phyloP scores from a whole-genome alignment of 1,284 basidiomycete species.

The Sanghuangporus weigelae region DNA sequence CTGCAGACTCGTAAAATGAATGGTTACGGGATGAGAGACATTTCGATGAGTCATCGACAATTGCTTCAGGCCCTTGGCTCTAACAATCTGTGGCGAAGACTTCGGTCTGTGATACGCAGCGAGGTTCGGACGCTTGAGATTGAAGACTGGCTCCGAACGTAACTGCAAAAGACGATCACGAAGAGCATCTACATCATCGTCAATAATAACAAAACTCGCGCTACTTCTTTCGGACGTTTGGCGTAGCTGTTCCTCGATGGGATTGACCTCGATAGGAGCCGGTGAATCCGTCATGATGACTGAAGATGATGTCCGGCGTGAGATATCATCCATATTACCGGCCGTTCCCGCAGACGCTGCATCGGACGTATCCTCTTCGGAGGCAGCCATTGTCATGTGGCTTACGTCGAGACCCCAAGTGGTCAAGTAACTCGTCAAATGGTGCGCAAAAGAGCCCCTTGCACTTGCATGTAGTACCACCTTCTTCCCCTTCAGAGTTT shows the following conservation, averaged over 20 bases:
- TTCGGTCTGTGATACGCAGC: conserved; percentile 63
- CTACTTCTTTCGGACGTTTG: background rate
- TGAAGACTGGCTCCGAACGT: conserved; percentile 49
- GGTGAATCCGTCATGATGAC: conserved; percentile 16
- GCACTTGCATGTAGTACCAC: conserved; percentile 79
- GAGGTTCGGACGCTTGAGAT: conserved; percentile 70
- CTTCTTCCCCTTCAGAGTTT: conserved; percentile 75
- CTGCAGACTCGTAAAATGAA: conserved; percentile 86
- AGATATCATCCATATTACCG: conserved; percentile 12
- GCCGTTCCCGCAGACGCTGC: conserved; percentile 1
- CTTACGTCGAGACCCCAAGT: conserved; percentile 91
- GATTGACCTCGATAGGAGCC: conserved; percentile 8
- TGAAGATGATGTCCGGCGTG: conserved; percentile 10
- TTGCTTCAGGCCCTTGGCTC: conserved; percentile 38
- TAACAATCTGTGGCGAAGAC: conserved; percentile 71
- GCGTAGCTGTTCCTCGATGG: conserved; percentile 10
- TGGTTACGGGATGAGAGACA: conserved; percentile 49
- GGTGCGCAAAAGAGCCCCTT: conserved; percentile 81
- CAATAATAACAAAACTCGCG: conserved; percentile 75
- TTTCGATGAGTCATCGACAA: conserved; percentile 25
- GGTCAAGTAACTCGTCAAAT: conserved; percentile 87
- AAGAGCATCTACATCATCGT: conserved; percentile 79
- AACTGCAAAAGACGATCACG: conserved; percentile 64
- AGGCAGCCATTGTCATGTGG: conserved; percentile 64
- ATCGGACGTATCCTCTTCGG: conserved; percentile 30